Conservation (phyloP, 176 grass and related monocot species). For the Tillandsia leiboldiana region DNA sequence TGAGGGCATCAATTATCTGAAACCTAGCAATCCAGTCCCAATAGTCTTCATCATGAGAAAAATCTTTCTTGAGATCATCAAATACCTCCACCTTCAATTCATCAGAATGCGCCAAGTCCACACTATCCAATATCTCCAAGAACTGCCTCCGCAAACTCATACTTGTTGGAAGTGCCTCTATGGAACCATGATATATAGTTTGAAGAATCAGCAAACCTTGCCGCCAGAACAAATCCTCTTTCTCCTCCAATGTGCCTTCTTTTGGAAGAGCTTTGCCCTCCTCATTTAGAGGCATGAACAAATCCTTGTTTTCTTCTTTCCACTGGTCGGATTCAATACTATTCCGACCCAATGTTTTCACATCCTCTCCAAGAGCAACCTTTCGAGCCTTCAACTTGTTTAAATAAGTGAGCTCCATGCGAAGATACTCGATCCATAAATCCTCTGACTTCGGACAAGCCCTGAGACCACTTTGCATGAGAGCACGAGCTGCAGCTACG, state of each 20-base stretch:
- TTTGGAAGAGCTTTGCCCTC: constrained; percentile 14
- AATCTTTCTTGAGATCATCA: constrained; percentile 77
- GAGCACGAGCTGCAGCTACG: constrained; percentile 67
- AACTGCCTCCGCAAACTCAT: constrained; percentile 55
- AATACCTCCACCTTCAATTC: constrained; percentile 64
- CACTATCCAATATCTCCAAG: constrained; percentile 68
- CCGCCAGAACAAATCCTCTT: constrained; percentile 74
- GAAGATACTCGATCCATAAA: constrained; percentile 90
- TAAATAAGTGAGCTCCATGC: constrained; percentile 95
- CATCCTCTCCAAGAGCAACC: constrained; percentile 64
- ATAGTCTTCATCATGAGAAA: constrained; percentile 50
- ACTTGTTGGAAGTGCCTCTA: constrained; percentile 65
- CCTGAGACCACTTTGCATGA: constrained; percentile 91
- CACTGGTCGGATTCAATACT: constrained; percentile 30
- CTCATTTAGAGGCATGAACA: constrained; percentile 68
- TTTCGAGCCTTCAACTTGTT: constrained; percentile 90
- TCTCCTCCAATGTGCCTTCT: constrained; percentile 28
- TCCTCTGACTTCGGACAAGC: constrained; percentile 76
- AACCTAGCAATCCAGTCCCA: constrained; percentile 82
- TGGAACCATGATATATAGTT: constrained; percentile 66
- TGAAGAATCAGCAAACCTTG: constrained; percentile 79
- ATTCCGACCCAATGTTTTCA: constrained; percentile 39
- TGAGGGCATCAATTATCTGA: constrained; percentile 35
- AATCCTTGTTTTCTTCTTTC: constrained; percentile 85
- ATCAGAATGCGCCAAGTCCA: constrained; percentile 59